Conservation (phyloP, 371 early-diverging fungal genomes). For the Actinomortierella ambigua region DNA sequence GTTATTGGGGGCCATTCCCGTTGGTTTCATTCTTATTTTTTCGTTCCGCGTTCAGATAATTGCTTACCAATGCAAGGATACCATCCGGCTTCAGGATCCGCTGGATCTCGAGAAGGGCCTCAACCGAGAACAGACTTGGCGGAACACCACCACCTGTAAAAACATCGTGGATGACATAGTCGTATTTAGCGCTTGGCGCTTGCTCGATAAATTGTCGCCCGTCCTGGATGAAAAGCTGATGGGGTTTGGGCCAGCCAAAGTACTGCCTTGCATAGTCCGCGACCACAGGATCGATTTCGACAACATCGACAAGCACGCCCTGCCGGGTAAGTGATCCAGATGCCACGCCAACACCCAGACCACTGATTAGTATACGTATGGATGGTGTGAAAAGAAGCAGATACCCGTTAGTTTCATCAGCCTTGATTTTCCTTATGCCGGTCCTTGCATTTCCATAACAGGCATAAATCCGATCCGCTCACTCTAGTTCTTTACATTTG, state of each 20-base stretch:
- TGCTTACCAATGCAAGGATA: constrained; percentile 70
- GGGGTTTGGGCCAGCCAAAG: constrained; percentile 63
- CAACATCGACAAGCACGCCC: constrained; percentile 68
- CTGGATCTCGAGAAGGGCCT: constrained; percentile 61
- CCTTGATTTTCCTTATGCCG: too few relatives aligned
- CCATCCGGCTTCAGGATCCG: constrained; percentile 74
- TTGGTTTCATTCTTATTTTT: not conserved
- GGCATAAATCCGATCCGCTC: not conserved
- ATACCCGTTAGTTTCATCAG: too few relatives aligned
- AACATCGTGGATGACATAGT: constrained; percentile 87
- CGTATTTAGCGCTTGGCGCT: constrained; percentile 56
- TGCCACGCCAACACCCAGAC: constrained; percentile 82
- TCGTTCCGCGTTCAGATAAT: constrained; percentile 1
- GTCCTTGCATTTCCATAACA: not conserved
- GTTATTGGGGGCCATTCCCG: too few relatives aligned
- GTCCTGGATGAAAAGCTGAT: constrained; percentile 64
- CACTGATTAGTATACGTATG: constrained; percentile 47
- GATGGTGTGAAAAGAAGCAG: too few relatives aligned
- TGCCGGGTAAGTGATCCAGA: constrained; percentile 64
- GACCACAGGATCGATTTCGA: constrained; percentile 79
- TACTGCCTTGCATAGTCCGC: constrained; percentile 63
- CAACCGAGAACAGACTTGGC: constrained; percentile 65
- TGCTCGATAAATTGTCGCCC: constrained; percentile 69
- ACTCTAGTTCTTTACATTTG: constrained; percentile 27
- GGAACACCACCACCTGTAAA: constrained; percentile 85